A percentile compares a stretch with the other conserved stretches of the same genome.
Evolutionary conservation across 2,329 filamentous ascomycete genomes (phyloP).

Genomic region (Allantophomopsis lycopodina): DNA sequence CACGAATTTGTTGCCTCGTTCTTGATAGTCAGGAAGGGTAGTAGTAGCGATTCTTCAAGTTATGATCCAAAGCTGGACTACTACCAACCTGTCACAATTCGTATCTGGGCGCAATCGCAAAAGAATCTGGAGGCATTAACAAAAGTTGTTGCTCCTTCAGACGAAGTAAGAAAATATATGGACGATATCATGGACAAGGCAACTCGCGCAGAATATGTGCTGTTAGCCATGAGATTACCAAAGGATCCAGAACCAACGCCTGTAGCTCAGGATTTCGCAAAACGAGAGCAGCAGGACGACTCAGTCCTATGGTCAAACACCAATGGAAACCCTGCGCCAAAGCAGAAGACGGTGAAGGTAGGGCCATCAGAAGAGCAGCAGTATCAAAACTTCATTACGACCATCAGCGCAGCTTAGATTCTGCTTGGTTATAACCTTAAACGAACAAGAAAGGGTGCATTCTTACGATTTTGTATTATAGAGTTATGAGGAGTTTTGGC

Average conservation of each 20-base stretch:
- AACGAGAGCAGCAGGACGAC: conserved; percentile 7
- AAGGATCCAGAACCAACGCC: conserved; percentile 19
- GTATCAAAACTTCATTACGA: conserved; percentile 26
- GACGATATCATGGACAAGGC: conserved; percentile 57
- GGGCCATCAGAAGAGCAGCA: conserved; percentile 24
- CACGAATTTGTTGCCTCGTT: conserved; percentile 61
- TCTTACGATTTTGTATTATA: too few relatives aligned
- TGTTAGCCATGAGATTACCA: conserved; percentile 53
- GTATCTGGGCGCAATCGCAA: conserved; percentile 37
- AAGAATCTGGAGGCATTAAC: conserved; percentile 46
- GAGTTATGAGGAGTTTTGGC: too few relatives aligned
- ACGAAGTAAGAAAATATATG: conserved; percentile 54
- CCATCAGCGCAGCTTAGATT: not conserved
- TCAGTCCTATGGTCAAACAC: conserved; percentile 22
- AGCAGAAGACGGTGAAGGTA: conserved; percentile 11
- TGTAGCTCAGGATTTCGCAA: conserved; percentile 7
- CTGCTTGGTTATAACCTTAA: too few relatives aligned
- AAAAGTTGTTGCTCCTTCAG: conserved; percentile 45
- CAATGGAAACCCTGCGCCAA: conserved; percentile 1
- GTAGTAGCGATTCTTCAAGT: conserved; percentile 43
- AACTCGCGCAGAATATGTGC: conserved; percentile 52
- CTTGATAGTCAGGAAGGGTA: conserved; percentile 61
- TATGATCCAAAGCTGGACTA: conserved; percentile 54
- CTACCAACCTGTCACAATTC: conserved; percentile 61
- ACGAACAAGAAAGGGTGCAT: too few relatives aligned